Evolutionary conservation across 2,329 filamentous ascomycete genomes (phyloP), one percentile per base, ranked within the genome.

Genomic region (Microsporum ferrugineum): DNA sequence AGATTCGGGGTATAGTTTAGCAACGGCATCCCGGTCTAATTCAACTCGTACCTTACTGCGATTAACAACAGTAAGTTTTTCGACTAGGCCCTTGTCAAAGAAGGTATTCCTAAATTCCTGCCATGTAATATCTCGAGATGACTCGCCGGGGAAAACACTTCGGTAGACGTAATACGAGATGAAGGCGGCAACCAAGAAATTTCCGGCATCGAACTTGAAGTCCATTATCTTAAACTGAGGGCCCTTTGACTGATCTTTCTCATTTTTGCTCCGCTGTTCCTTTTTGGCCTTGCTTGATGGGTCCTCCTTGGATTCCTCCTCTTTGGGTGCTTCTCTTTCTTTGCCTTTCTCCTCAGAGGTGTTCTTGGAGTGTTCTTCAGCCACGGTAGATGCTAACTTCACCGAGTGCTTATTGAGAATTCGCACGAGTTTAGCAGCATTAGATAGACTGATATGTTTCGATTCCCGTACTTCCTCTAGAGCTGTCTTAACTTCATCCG

Each of bases 91-190:
- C 79, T 95, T 96, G 76, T 96, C 91, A 63, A 99, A 80, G 80
- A 96, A 97, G 36, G 90, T 94, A 67, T 85, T 91, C 65, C 89
- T 82, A 77, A 99, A 89, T 76, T 99, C 94, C 76, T 99, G 91
- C 89, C 91, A 99, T 60, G 94, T 97, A 62, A 99, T 96, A 71
- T 99, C 92, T 69, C 85, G 80, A 60, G 78, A 80, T 64, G 79
- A 81, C 65, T 88, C 85, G 23, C 82, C 81, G 2, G 86, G 86
- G 62, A 89, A 81, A 61, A 92, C 76, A 65, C 82, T 79, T 61
- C 81, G 78, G 73, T 84, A 87, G 56, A 85, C 71, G 60, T 88
- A 77, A 70, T 85, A 88, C 8, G 83, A 77, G 38, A 86, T 73
- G 66, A 88, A 80, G 17, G 81, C 75, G 34, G 80, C 80, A 55